Evolutionary conservation across 371 early-diverging fungal genomes (phyloP).

Genomic region (Chytridiales sp.): DNA sequence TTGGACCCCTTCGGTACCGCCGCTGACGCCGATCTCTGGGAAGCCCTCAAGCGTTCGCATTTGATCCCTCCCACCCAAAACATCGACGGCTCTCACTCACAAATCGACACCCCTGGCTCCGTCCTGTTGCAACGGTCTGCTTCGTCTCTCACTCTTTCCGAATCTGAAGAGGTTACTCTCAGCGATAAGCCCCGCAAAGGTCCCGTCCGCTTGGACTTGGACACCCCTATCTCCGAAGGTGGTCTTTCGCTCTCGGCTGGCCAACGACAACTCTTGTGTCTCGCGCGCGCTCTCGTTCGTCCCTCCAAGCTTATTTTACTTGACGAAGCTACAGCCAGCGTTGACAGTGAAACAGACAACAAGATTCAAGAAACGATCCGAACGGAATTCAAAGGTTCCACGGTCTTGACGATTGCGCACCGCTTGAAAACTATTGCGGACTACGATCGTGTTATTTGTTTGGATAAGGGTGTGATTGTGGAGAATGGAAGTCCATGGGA

Average conservation of each 20-base stretch:
- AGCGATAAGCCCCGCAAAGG: background rate
- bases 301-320: constrained; percentile 46
- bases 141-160: no score
- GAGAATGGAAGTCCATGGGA: constrained; percentile 76
- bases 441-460: constrained; percentile 37
- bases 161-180: background rate
- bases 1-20: constrained; percentile 30
- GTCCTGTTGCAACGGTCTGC: no score
- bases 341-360: constrained; percentile 66
- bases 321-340: constrained; percentile 54
- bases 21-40: constrained; percentile 25
- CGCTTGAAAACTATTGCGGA: constrained; percentile 34
- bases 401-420: constrained; percentile 38
- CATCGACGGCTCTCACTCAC: background rate
- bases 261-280: constrained; percentile 54
- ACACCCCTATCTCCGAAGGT: constrained; percentile 35
- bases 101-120: background rate
- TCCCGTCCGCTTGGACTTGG: no score
- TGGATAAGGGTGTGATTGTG: constrained; percentile 54
- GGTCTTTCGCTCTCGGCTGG: constrained; percentile 49
- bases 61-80: constrained; percentile 13
- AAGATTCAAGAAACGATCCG: constrained; percentile 78
- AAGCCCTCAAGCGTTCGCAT: constrained; percentile 21
- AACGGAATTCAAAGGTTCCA: constrained; percentile 50
- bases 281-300: constrained; percentile 51